Conservation (phyloP, 495 filamentous ascomycete species). For the Entonaema liquescens region DNA sequence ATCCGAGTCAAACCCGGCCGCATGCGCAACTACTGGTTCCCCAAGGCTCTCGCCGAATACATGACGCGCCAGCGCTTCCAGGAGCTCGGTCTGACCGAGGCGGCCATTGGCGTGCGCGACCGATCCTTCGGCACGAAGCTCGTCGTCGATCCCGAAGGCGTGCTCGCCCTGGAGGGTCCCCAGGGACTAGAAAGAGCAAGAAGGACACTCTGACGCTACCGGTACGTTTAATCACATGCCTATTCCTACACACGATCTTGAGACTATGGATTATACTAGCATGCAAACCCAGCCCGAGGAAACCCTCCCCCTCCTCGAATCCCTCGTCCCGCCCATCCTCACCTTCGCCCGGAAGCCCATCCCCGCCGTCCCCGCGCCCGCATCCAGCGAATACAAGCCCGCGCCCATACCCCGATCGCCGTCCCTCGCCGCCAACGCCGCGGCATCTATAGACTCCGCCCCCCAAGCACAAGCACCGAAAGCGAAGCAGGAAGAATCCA, state of each 20-base stretch:
- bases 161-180: neutral
- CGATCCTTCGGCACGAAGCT: slow-evolving; percentile 44
- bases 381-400: neutral
- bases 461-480: neutral
- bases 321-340: slow-evolving; percentile 87
- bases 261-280: no score
- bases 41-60: slow-evolving; percentile 54
- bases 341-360: slow-evolving; percentile 80
- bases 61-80: slow-evolving; percentile 54
- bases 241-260: no score
- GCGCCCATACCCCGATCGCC: slow-evolving; percentile 29
- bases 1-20: slow-evolving; percentile 56
- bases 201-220: slow-evolving; percentile 34
- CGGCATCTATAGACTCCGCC: slow-evolving; percentile 8
- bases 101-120: slow-evolving; percentile 54
- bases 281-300: slow-evolving; percentile 40
- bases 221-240: slow-evolving; percentile 12
- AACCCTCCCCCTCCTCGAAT: slow-evolving; percentile 80
- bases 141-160: neutral
- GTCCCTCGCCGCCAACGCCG: slow-evolving; percentile 36
- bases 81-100: slow-evolving; percentile 50
- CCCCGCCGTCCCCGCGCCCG: slow-evolving; percentile 10
- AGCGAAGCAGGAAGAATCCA: no score
- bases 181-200: slow-evolving; percentile 25
- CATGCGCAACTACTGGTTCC: slow-evolving; percentile 60